These are phyloP conservation scores for Schizosaccharomyces versatilis DNA, from an alignment of 1,139 yeast species.

Conservation along the genomic window DNA sequence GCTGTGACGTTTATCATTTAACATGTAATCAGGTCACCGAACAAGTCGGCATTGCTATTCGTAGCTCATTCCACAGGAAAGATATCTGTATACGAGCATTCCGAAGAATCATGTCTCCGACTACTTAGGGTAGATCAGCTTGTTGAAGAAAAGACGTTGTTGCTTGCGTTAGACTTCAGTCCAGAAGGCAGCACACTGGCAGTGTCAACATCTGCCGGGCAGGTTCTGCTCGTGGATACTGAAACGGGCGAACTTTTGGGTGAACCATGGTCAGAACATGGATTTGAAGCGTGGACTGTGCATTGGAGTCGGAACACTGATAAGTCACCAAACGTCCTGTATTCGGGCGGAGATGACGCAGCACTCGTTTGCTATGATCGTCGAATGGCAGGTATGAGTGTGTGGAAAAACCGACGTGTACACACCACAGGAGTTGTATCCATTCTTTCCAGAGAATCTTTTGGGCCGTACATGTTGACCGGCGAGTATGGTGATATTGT, in stretches of 20 bases:
- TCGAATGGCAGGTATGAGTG: not conserved
- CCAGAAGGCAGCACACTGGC: not conserved
- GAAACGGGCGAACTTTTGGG: not conserved
- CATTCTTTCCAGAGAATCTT: not conserved
- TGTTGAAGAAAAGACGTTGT: not conserved
- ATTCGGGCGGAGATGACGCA: slow-evolving; percentile 2
- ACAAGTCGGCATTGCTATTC: not conserved
- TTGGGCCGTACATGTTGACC: not conserved
- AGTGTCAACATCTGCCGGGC: not conserved
- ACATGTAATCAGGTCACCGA: not conserved
- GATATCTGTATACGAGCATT: not conserved
- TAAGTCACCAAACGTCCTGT: not conserved
- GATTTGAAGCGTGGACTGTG: slow-evolving; percentile 1
- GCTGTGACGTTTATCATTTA: not conserved
- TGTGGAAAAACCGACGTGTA: not conserved
- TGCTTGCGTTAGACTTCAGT: not conserved
- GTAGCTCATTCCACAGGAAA: slow-evolving; percentile 2
- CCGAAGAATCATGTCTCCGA: not conserved
- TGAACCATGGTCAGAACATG: not conserved
- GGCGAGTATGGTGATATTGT: slow-evolving; percentile 3
- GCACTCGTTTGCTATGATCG: not conserved
- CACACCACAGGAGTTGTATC: not conserved
- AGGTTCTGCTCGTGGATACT: not conserved
- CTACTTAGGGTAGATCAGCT: not conserved
- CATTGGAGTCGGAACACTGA: not conserved